Evolutionary conservation across 169 alveolate species (phyloP).

Genomic region (Perkinsus olseni): DNA sequence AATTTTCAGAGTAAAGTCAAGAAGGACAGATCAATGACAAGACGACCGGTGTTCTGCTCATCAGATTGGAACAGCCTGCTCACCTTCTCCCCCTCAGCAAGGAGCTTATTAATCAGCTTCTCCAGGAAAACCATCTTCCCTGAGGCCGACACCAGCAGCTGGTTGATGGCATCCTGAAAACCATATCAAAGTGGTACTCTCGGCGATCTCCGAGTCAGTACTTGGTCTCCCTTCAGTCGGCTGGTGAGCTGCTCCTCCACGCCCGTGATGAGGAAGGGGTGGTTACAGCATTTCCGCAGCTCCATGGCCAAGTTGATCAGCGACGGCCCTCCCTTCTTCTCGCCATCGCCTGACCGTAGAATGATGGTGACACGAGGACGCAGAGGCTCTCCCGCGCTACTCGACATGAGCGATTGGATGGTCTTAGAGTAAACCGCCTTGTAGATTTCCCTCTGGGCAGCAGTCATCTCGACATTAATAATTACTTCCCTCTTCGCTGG

Average conservation of each 20-base stretch:
- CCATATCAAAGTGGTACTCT: too few relatives aligned
- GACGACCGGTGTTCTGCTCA: too few relatives aligned
- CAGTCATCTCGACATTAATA: constrained; percentile 78
- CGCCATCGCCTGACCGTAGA: background rate
- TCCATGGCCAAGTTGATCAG: constrained; percentile 80
- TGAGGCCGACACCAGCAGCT: constrained; percentile 57
- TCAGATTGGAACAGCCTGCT: background rate
- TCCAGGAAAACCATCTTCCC: constrained; percentile 89
- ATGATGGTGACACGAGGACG: background rate
- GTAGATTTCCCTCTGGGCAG: constrained; percentile 58
- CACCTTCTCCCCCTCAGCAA: constrained; percentile 66
- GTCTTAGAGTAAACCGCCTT: constrained; percentile 66
- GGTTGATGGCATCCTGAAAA: constrained; percentile 54
- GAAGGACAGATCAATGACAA: too few relatives aligned
- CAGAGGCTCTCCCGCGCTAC: constrained; percentile 16
- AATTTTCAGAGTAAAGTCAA: too few relatives aligned
- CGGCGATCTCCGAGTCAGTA: too few relatives aligned
- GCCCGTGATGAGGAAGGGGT: constrained; percentile 88
- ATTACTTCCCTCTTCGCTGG: constrained; percentile 60
- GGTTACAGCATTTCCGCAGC: constrained; percentile 89
- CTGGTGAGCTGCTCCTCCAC: constrained; percentile 65
- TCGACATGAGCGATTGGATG: constrained; percentile 46
- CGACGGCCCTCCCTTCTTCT: constrained; percentile 43
- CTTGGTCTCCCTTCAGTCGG: constrained; percentile 25
- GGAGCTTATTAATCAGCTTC: constrained; percentile 67